phyloP scores from a whole-genome alignment of 73 alveolate genomes.

The Tetrahymena elliotti region DNA sequence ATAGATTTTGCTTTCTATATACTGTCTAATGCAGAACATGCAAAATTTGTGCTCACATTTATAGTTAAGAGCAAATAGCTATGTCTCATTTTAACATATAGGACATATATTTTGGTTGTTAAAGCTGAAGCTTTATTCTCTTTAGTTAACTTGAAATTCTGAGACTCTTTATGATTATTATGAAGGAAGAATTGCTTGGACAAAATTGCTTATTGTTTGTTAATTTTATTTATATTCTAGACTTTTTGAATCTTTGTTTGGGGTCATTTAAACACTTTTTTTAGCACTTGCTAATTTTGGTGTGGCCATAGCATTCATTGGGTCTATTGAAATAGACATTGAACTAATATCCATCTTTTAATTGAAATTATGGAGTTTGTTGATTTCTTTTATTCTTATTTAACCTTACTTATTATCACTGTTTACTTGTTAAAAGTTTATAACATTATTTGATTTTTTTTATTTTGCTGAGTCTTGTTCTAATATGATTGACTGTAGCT shows the following conservation, averaged over 20 bases:
- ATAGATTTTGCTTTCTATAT: not conserved
- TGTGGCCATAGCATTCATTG: not conserved
- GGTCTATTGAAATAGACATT: not conserved
- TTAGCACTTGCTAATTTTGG: not conserved
- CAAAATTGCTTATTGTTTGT: not conserved
- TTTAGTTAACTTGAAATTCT: not conserved
- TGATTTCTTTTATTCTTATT: not conserved
- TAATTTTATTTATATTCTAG: not conserved
- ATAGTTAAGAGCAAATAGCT: not conserved
- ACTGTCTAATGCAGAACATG: not conserved
- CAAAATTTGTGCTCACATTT: not conserved
- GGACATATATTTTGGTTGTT: not conserved
- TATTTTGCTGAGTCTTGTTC: not conserved
- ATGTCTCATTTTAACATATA: not conserved
- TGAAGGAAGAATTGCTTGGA: not conserved
- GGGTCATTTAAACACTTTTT: not conserved
- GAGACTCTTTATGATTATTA: not conserved
- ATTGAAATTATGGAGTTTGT: not conserved
- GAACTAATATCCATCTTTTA: not conserved
- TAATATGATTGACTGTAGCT: not conserved
- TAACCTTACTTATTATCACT: not conserved
- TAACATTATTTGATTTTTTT: not conserved
- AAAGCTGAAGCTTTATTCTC: not conserved
- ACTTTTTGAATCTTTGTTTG: not conserved
- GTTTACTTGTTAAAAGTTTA: not conserved